phyloP scores from a whole-genome alignment of 2,329 filamentous ascomycete species.

The Microsporum ferrugineum region DNA sequence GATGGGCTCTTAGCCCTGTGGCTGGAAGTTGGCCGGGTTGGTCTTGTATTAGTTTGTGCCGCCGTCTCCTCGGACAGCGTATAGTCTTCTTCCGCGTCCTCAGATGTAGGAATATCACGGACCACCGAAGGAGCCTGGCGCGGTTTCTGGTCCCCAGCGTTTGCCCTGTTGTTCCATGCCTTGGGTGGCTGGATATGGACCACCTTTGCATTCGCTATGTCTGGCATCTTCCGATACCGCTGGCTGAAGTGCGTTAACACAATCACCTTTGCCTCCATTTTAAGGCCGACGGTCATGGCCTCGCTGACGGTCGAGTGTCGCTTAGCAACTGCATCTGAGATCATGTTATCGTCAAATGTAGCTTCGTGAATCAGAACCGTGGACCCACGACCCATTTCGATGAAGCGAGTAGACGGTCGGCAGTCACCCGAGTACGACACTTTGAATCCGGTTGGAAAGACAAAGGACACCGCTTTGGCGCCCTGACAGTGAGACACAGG shows the following conservation, averaged over 20 bases:
- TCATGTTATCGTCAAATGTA: conserved; percentile 82
- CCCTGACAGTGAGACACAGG: conserved; percentile 67
- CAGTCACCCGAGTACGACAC: conserved; percentile 93
- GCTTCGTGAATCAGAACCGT: conserved; percentile 91
- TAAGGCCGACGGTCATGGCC: conserved; percentile 62
- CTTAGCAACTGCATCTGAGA: conserved; percentile 69
- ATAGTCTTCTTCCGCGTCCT: not conserved
- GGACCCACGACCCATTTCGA: conserved; percentile 56
- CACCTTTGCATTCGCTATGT: conserved; percentile 3
- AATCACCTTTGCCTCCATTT: conserved; percentile 69
- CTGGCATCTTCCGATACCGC: conserved; percentile 61
- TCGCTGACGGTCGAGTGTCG: conserved; percentile 83
- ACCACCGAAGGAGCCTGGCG: conserved; percentile 3
- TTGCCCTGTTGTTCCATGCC: not conserved
- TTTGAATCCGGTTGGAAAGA: conserved; percentile 69
- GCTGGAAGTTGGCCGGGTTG: not conserved
- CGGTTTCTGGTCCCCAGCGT: not conserved
- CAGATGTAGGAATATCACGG: conserved; percentile 12
- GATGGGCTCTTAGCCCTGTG: not conserved
- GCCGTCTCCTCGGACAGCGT: not conserved
- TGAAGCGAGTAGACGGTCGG: conserved; percentile 61
- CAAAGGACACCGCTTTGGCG: conserved; percentile 64
- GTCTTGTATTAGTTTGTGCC: not conserved
- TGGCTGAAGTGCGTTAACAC: conserved; percentile 93
- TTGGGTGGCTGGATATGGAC: not conserved